These are phyloP conservation scores for Aspergillus novoparasiticus DNA, from an alignment of 2,329 filamentous ascomycete species.

Conservation along the genomic window DNA sequence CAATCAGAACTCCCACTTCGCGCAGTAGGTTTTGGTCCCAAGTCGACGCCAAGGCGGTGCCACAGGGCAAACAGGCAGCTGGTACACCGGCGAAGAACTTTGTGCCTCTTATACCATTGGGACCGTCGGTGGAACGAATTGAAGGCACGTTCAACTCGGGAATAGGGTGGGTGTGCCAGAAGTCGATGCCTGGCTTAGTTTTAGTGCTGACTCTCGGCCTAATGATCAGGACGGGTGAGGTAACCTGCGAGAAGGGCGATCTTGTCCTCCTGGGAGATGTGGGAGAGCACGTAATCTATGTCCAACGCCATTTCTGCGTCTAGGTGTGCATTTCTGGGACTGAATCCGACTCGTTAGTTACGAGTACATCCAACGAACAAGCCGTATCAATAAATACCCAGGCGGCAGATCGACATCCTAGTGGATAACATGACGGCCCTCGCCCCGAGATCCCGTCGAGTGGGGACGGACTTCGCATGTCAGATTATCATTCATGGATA, in stretches of 20 bases:
- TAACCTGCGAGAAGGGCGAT: conserved; percentile 26
- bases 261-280: conserved; percentile 23
- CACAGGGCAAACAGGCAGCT: conserved; percentile 64
- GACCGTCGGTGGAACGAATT: conserved; percentile 67
- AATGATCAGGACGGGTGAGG: neutral
- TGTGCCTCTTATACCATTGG: conserved; percentile 69
- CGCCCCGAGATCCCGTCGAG: neutral
- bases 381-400: neutral
- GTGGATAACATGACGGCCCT: neutral
- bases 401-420: neutral
- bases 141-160: conserved; percentile 64
- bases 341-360: neutral
- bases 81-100: conserved; percentile 67
- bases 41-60: conserved; percentile 60
- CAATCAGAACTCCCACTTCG: conserved; percentile 65
- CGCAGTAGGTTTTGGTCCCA: conserved; percentile 59
- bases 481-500: neutral
- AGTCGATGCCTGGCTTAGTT: conserved; percentile 59
- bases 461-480: neutral
- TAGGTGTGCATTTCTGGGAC: no score
- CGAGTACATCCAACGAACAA: neutral
- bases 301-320: conserved; percentile 13
- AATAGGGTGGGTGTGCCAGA: conserved; percentile 68
- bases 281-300: conserved; percentile 23
- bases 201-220: conserved; percentile 1